Evolutionary conservation across 345 rosid genomes (phyloP).

Genomic region (Viola odorata): DNA sequence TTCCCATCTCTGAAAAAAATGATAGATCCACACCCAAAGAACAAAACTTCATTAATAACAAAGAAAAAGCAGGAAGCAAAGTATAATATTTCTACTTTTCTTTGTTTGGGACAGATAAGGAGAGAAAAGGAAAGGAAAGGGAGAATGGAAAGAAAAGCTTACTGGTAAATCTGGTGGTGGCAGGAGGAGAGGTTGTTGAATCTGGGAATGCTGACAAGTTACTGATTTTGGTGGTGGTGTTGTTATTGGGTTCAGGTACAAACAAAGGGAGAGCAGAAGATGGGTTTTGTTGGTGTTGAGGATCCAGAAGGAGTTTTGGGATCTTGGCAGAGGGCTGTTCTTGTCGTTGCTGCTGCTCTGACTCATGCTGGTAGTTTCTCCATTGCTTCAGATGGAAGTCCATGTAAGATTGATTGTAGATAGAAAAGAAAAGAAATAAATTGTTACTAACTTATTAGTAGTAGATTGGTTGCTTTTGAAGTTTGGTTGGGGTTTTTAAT

Average conservation of each 20-base stretch:
- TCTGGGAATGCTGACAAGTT: conserved; percentile 50
- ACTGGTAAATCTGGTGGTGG: conserved; percentile 48
- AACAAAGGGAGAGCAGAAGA: conserved; percentile 76
- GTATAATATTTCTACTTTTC: no score
- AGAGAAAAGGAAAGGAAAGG: neutral
- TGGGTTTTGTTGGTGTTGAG: conserved; percentile 12
- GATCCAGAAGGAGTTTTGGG: conserved; percentile 60
- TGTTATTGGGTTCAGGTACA: conserved; percentile 50
- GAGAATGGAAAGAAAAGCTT: conserved; percentile 16
- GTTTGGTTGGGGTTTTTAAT: conserved; percentile 13
- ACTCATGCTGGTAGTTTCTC: conserved; percentile 61
- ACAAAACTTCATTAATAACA: neutral
- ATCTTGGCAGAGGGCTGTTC: conserved; percentile 48
- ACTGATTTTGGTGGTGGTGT: conserved; percentile 41
- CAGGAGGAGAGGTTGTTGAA: conserved; percentile 17
- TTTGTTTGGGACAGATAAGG: no score
- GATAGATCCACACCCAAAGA: neutral
- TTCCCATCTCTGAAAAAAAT: conserved; percentile 42
- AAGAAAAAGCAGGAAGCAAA: neutral
- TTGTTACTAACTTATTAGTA: conserved; percentile 2
- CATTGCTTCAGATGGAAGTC: conserved; percentile 94
- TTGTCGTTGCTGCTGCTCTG: conserved; percentile 32
- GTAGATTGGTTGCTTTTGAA: conserved; percentile 5
- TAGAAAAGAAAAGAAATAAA: conserved; percentile 20
- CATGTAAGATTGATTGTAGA: conserved; percentile 41